Evolutionary conservation across 2,329 filamentous ascomycete species (phyloP).

Genomic region (Corynespora cassiicola): DNA sequence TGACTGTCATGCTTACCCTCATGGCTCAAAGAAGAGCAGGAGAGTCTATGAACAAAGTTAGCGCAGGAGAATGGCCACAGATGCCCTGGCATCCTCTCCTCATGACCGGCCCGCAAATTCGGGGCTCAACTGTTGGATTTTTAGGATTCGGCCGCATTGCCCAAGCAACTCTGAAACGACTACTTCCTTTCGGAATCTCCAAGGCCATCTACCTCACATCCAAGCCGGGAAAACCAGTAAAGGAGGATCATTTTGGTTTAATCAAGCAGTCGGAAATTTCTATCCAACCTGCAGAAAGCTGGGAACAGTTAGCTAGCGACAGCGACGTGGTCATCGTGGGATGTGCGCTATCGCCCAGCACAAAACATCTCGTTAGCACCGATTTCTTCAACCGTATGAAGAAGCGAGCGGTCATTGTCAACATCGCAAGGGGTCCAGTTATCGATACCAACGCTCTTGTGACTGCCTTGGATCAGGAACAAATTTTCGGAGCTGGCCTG

Average conservation of each 20-base stretch:
- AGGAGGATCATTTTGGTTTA: slow-evolving; percentile 32
- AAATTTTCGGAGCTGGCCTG: slow-evolving; percentile 60
- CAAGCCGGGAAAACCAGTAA: slow-evolving; percentile 26
- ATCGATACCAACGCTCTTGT: slow-evolving; percentile 63
- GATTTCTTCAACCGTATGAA: slow-evolving; percentile 57
- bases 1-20: slow-evolving; percentile 37
- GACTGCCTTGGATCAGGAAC: slow-evolving; percentile 56
- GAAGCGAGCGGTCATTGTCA: slow-evolving; percentile 60
- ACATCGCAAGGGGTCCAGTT: slow-evolving; percentile 63
- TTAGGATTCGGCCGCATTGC: slow-evolving; percentile 37
- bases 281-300: slow-evolving; percentile 23
- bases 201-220: slow-evolving; percentile 33
- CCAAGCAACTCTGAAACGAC: slow-evolving; percentile 31
- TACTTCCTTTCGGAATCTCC: slow-evolving; percentile 35
- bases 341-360: slow-evolving; percentile 32
- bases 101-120: slow-evolving; percentile 36
- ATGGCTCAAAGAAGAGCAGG: slow-evolving; percentile 39
- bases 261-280: slow-evolving; percentile 21
- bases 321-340: slow-evolving; percentile 39
- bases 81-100: slow-evolving; percentile 39
- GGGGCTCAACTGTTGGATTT: slow-evolving; percentile 32
- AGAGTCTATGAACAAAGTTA: slow-evolving; percentile 31
- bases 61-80: slow-evolving; percentile 33
- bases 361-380: slow-evolving; percentile 32
- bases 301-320: slow-evolving; percentile 31